These are phyloP conservation scores for Colletotrichum sp. DNA, from an alignment of 2,329 filamentous ascomycete species.

Conservation along the genomic window DNA sequence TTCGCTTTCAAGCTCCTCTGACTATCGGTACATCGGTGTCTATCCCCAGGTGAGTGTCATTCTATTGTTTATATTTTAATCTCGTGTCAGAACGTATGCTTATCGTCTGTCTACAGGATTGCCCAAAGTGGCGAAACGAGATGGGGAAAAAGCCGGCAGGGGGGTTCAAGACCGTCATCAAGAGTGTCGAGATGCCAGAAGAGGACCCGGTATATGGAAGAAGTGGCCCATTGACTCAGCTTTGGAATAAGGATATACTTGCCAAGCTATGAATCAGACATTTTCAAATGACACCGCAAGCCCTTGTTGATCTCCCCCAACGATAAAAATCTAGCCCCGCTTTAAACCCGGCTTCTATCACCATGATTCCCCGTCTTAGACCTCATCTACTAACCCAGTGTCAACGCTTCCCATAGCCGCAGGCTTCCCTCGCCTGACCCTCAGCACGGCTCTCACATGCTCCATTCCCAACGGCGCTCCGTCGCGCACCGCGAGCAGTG, in stretches of 20 bases:
- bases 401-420: background rate
- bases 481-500: background rate
- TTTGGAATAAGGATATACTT: background rate
- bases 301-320: background rate
- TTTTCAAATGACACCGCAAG: background rate
- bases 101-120: background rate
- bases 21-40: background rate
- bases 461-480: background rate
- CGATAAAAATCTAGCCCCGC: background rate
- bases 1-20: background rate
- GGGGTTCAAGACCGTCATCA: background rate
- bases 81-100: accelerated
- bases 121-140: background rate
- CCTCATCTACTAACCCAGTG: accelerated
- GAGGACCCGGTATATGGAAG: background rate
- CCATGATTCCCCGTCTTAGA: accelerated
- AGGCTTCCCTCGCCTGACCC: background rate
- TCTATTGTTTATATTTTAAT: accelerated
- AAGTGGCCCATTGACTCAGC: background rate
- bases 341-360: background rate
- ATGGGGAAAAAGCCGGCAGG: background rate
- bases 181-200: background rate
- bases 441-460: background rate
- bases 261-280: background rate
- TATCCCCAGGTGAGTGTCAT: accelerated